phyloP scores from a whole-genome alignment of 805 yeast genomes.

The Saccharomycopsis fodiens region DNA sequence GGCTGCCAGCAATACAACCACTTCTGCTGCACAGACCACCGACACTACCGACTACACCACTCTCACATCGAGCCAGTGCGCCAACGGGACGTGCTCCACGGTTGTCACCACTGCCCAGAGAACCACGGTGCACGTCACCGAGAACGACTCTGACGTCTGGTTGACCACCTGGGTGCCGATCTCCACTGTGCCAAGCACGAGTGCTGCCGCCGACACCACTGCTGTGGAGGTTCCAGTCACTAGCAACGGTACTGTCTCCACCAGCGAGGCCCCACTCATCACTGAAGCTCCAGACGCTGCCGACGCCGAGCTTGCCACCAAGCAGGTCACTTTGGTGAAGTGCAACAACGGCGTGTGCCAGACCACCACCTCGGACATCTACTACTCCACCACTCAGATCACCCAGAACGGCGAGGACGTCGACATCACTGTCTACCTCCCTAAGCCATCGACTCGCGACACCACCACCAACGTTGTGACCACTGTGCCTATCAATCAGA shows the following conservation, averaged over 20 bases:
- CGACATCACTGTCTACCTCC: constrained; percentile 19
- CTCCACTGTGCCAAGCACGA: constrained; percentile 24
- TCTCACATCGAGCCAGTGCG: constrained; percentile 10
- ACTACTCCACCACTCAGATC: constrained; percentile 16
- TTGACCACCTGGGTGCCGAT: constrained; percentile 20
- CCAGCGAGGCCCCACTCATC: constrained; percentile 5
- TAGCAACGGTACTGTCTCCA: constrained; percentile 9
- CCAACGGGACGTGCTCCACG: constrained; percentile 15
- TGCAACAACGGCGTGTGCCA: constrained; percentile 16
- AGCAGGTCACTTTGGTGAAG: constrained; percentile 16
- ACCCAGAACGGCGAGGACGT: constrained; percentile 16
- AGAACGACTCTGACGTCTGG: constrained; percentile 12
- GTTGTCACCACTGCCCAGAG: constrained; percentile 12
- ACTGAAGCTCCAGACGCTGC: constrained; percentile 7
- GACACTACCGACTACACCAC: constrained; percentile 7
- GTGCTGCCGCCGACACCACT: constrained; percentile 25
- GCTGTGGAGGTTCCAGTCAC: constrained; percentile 10
- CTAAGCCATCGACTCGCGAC: constrained; percentile 9
- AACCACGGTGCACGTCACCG: constrained; percentile 17
- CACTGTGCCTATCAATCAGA: constrained; percentile 7
- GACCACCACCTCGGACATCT: constrained; percentile 19
- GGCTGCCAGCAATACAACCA: not conserved
- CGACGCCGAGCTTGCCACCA: constrained; percentile 3
- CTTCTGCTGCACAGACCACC: constrained; percentile 1
- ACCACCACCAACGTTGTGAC: not conserved